Evolutionary conservation across 2,329 filamentous ascomycete genomes (phyloP), one percentile per base, ranked within the genome.

Genomic region (Fusarium sp.): DNA sequence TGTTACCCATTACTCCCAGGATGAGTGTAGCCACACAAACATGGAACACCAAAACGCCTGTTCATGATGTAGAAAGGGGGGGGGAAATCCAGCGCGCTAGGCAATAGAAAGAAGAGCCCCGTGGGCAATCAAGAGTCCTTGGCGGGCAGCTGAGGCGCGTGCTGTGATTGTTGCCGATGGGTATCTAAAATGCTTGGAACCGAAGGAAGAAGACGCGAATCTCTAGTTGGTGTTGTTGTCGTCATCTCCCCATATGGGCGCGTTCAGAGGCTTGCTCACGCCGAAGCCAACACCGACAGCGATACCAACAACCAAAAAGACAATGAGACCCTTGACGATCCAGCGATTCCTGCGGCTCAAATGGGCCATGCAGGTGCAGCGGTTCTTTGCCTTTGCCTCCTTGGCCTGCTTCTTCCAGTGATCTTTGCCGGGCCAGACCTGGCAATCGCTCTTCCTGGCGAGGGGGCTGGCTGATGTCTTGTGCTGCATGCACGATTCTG

Each of bases 391-490:
- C 76, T 85, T 85, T 56, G 82, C 82, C 10, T 78, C 80, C 73
- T 82, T 83, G 58, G 83, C 83, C 76, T 85, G 84, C 57, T 80
- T 77, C 72, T 82, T 84, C 84, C 85, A 87, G 69, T 86, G 80
- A 21, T 81, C 79, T 69, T 84, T 80, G 53, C 82, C 81, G 6
- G 85, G 85, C 85, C 85, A 88, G 15, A 86, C 83, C 39, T 81
- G 77, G 66, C 80, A 82, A 57, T 87, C 83, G 46, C 71, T 74
- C 57, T 78, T 78, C 49, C 79, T 65, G 17, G 64, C 60, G 25
- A 71, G 55, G 9, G 69, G 61, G 33, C 67, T 71, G 46, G 57
- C 65, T 7, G 69, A 64, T 21, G 58, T 58, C 41, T 66, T 81
- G 74, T 63, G 67, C 21, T 59, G 66, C 19, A 69, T 70, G 53